Base-by-base conservation (phyloP, 1,139 yeast genomes). In the Diutina siamensis region DNA sequence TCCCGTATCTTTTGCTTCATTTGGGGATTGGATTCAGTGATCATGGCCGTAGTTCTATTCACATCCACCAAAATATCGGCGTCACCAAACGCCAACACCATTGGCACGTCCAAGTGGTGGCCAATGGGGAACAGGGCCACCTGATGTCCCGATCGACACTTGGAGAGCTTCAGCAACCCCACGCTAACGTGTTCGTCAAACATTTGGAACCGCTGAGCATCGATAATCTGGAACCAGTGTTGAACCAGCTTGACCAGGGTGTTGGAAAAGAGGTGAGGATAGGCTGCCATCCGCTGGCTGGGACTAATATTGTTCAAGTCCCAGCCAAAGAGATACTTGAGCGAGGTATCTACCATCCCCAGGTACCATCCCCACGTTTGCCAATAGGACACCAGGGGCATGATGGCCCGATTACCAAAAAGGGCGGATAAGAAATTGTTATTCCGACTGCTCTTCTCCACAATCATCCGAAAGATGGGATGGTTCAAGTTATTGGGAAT, bases 41-140 rank as follows among this genome's bases (percentile, higher is more conserved):
- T 38, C 19, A 38, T 15, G 13, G 21, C 22, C 13, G 42, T 38
- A 35, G 57, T 73, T 46, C 52, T 56, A 9, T 64, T 63, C 10
- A 61, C 71, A 47, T 68, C 70, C 53, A 78, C 62, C 53, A 68
- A 52, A 52, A 72, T 53, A 58, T 65, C 65, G 55, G 64, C 45
- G 67, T 72, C 61, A 50, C 74, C 65, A 50, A 65, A 70, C 31
- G 67, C 62, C 45, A 70, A 54, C 12, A 68, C 47, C 64, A 69
- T 67, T 0, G 71, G 72, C n/a, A 70, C 60, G 44, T 68, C 58
- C 18, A 71, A 61, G 35, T 71, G 73, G 49, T 67, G 57, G 4
- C 20, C 42, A 25, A 55, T 49, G 3, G 76, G 76, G 48, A 71
- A 78, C 2, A 82, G 79, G 1, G 86, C 80, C 3, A 78, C 83